Base-by-base conservation (phyloP, 2,329 filamentous ascomycete species). In the Onygenales sp. region DNA sequence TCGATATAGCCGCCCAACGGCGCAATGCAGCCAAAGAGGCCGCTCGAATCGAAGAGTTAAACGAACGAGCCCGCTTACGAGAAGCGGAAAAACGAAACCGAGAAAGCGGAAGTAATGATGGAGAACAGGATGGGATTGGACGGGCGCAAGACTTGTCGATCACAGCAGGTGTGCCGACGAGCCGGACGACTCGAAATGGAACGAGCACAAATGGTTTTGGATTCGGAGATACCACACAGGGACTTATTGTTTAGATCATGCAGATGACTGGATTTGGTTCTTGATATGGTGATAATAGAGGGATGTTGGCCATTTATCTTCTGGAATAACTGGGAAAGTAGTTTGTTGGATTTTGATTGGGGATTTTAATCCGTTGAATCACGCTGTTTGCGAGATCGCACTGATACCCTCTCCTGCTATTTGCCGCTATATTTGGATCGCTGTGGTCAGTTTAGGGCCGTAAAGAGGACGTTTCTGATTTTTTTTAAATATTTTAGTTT, bases 21-120 rank as follows among this genome's bases (percentile, higher is more conserved):
- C 61, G 62, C 13, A 57, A 61, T 44, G 56, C 54, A 52, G 61
- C 57, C 4, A 61, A 66, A 59, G 65, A 69, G 52, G 56, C 61
- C 53, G 64, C 62, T 50, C 64, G 62, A 27, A 68, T 64, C 52
- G 67, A 66, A 51, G 63, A 62, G 17, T 59, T 68, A 9, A 56
- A 47, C 32, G 55, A 50, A 14, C 50, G 51, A 44, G 48, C 39
- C n/a, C 52, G 49, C 9, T 21, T 46, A 6, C 13, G 49, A 14
- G 50, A 45, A 33, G n/a, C n/a, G 8, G 55, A 58, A 34, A 57
- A 51, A 39, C 42, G 51, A 13, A 31, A 52, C 33, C 40, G 40
- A 3, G 46, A 51, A 14, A 27, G 45, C 4, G 4, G 14, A 8
- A 42, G 48, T 11, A 34, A 31, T 21, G 31, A 31, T 39, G 45